phyloP scores from a whole-genome alignment of 73 alveolate genomes.

The Tetrahymena thermophila region DNA sequence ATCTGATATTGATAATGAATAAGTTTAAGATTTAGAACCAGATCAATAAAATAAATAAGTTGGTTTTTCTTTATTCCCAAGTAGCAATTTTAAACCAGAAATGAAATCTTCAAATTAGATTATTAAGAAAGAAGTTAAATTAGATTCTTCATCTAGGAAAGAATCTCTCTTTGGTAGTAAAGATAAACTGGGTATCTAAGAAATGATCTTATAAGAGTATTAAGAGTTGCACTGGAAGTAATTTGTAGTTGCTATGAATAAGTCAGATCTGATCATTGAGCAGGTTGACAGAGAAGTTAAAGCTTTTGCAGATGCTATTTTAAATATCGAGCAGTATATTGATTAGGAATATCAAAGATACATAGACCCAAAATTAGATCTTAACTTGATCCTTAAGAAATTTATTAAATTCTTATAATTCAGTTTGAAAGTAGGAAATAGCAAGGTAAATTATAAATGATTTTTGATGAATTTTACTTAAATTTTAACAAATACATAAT shows the following conservation, averaged over 20 bases:
- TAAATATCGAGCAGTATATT: conserved; percentile 7
- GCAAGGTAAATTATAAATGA: background rate
- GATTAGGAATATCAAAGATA: background rate
- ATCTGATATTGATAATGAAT: background rate
- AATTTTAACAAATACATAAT: background rate
- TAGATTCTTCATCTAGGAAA: background rate
- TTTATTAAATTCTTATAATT: conserved; percentile 32
- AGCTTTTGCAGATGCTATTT: conserved; percentile 18
- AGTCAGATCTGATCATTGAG: background rate
- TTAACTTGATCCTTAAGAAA: conserved; percentile 2
- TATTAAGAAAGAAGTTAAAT: background rate
- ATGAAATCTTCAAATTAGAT: background rate
- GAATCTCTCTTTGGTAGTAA: background rate
- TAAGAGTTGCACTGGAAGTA: conserved; percentile 12
- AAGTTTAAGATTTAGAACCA: background rate
- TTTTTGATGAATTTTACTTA: background rate
- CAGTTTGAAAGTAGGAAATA: conserved; percentile 7
- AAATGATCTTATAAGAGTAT: background rate
- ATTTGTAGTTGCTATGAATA: background rate
- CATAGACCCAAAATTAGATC: conserved; percentile 10
- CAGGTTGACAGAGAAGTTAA: conserved; percentile 8
- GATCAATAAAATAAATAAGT: background rate
- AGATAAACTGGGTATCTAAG: background rate
- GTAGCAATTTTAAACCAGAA: background rate
- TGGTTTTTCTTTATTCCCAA: background rate